Evolutionary conservation across 768 basidiomycete species (phyloP).

Genomic region (Astraeus odoratus): DNA sequence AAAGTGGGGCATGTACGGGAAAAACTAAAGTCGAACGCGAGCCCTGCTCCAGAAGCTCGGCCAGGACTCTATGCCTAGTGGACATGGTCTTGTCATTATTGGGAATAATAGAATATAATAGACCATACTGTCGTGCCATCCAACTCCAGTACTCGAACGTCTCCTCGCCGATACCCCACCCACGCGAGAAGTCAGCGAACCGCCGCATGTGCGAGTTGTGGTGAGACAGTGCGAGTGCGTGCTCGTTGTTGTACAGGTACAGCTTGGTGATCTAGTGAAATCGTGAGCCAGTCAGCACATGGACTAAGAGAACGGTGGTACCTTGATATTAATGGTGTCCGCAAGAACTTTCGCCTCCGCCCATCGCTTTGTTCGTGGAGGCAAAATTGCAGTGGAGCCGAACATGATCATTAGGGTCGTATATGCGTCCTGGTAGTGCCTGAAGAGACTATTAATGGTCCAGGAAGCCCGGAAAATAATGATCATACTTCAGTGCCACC

Average conservation of each 20-base stretch:
- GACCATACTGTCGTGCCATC: conserved; percentile 79
- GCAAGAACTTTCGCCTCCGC: conserved; percentile 96
- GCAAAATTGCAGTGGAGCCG: conserved; percentile 75
- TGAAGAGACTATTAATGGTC: conserved; percentile 25
- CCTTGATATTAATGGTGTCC: conserved; percentile 90
- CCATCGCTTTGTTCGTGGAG: conserved; percentile 94
- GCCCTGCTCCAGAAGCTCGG: conserved; percentile 85
- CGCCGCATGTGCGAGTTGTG: conserved; percentile 80
- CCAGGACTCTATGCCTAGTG: conserved; percentile 76
- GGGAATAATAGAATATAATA: not conserved
- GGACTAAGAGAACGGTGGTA: conserved; percentile 22
- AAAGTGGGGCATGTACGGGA: conserved; percentile 47
- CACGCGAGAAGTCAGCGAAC: conserved; percentile 80
- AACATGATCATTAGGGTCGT: conserved; percentile 81
- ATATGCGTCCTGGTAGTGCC: conserved; percentile 95
- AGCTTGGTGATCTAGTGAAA: conserved; percentile 71
- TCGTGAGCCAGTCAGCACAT: not conserved
- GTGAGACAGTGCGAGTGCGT: conserved; percentile 70
- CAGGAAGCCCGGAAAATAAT: conserved; percentile 6
- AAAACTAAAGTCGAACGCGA: conserved; percentile 54
- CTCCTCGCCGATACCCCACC: conserved; percentile 95
- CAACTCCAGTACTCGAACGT: conserved; percentile 98
- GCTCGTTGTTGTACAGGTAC: conserved; percentile 87
- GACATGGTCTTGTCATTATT: not conserved
- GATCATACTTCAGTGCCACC: conserved; percentile 78